Percentiles rank a stretch among this genome's conserved stretches.
These are phyloP conservation scores for Spergularia azorica DNA, from an alignment of 179 eudicot species.

Conservation along the genomic window DNA sequence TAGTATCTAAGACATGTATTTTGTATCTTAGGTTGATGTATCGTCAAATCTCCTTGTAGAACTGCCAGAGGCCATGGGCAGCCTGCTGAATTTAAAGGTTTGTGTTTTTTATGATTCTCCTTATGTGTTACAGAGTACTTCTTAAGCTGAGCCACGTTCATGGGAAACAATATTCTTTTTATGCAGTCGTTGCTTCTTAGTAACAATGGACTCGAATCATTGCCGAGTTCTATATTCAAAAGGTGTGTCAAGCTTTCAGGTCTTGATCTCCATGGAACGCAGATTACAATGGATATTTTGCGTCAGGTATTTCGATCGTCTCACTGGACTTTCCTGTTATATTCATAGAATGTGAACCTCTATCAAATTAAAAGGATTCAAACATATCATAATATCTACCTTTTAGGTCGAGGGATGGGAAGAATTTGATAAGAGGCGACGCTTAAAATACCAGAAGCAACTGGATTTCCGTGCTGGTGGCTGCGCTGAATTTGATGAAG, in stretches of 20 bases:
- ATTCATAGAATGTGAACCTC: not conserved
- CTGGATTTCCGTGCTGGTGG: constrained; percentile 78
- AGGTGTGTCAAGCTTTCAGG: constrained; percentile 67
- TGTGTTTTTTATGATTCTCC: not conserved
- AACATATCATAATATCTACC: constrained; percentile 7
- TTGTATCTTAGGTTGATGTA: constrained; percentile 69
- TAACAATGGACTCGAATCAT: constrained; percentile 72
- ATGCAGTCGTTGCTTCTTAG: constrained; percentile 65
- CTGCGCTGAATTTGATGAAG: constrained; percentile 82
- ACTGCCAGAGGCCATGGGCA: constrained; percentile 74
- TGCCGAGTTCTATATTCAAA: constrained; percentile 67
- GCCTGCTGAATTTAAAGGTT: constrained; percentile 73
- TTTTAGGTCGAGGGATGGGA: constrained; percentile 90
- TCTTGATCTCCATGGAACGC: constrained; percentile 87
- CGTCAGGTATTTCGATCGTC: constrained; percentile 52
- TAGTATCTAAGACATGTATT: constrained; percentile 11
- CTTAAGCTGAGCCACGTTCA: not conserved
- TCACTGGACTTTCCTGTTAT: constrained; percentile 6
- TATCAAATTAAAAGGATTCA: not conserved
- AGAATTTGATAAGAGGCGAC: constrained; percentile 70
- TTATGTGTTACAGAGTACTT: not conserved
- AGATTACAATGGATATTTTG: constrained; percentile 75
- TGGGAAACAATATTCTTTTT: not conserved
- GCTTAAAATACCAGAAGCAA: constrained; percentile 80
- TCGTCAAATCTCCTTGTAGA: constrained; percentile 79